Evolutionary conservation across 805 yeast species (phyloP), one percentile per base, ranked within the genome.

Genomic region (Candida boidinii): DNA sequence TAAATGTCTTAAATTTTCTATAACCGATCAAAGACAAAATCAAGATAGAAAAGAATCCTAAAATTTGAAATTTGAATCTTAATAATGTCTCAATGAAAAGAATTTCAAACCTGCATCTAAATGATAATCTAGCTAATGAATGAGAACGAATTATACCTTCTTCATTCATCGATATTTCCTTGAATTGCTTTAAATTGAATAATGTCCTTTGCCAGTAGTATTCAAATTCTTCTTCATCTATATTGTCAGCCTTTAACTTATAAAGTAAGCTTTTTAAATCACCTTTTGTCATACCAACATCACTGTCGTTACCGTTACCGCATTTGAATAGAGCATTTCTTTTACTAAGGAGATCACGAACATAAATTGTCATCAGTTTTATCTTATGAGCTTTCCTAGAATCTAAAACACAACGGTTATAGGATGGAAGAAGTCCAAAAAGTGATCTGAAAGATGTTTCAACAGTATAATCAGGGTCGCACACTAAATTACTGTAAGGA

Each of bases 371-470:
- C 58, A 86, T 76, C 33, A 73, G 76, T 31, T 72, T 73, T 15
- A 85, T 67, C 45, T 78, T 71, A 40, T 76, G 77, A 23, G 84
- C 78, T 56, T 77, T 83, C 41, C 70, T 73, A 23, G 81, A 75
- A 51, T 90, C 96, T 21, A 87, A 76, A 15, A 78, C 64, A 63
- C 98, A 90, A 26, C 56, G 55, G 14, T 78, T 80, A 29, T 73
- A 58, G 1, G 80, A 49, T 5, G 92, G 84, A 16, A 83, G 56
- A 9, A 73, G 37, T 2, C 83, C 80, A 35, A 68, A 66, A 16
- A 75, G 55, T 27, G 70, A 60, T 43, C 74, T 65, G 66, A 77
- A 68, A 6, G 80, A 79, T 32, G 67, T 63, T 23, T 51, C 49
- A 20, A 63, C 60, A 23, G 72, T 58, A 46, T 64, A 83, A 43